Base-by-base conservation (phyloP, 805 yeast genomes). In the Maudiozyma turicensis region DNA sequence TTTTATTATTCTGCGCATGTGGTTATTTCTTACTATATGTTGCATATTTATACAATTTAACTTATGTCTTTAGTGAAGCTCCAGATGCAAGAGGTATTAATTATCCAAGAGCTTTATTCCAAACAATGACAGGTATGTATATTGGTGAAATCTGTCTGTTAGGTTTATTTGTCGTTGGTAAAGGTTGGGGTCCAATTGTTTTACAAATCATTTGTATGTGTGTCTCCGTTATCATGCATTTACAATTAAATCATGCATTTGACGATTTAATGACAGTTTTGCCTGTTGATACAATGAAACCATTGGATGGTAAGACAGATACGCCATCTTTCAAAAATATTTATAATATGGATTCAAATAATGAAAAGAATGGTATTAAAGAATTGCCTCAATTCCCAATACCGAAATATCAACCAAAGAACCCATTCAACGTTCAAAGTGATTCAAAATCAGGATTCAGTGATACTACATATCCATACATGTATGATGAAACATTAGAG, bases 131-230 rank as follows among this genome's bases (percentile, higher is more conserved):
- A 38, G 99, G 99, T 50, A 66, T 93, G 42, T 91, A 91, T 65
- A 65, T 91, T 43, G 95, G 95, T 39, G 90, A 91, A 67, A 68
- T 89, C 26, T 87, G 96, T 72, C 58, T 93, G 54, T 64, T 93
- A 48, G 97, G 96, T 48, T 67, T 93, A 49, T 90, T 88, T 63
- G 86, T 80, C 14, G 95, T 91, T 49, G 89, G 95, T 52, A 87
- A 87, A 72, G 84, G 95, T 40, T 91, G 96, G 96, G 98, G 96
- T 43, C 95, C 96, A 37, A 75, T 89, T 54, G 86, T 82, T 3
- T 68, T 91, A 48, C 86, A 85, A 64, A 81, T 80, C 1, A 72
- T 90, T 46, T 72, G 84, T 40, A 58, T 87, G 11, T 77, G 75
- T 8, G 66, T 75, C 54, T 87, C 97, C 0, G 76, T 76, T 4